Evolutionary conservation across 139 green algal genomes (phyloP).

Genomic region (Nannochloris sp.): DNA sequence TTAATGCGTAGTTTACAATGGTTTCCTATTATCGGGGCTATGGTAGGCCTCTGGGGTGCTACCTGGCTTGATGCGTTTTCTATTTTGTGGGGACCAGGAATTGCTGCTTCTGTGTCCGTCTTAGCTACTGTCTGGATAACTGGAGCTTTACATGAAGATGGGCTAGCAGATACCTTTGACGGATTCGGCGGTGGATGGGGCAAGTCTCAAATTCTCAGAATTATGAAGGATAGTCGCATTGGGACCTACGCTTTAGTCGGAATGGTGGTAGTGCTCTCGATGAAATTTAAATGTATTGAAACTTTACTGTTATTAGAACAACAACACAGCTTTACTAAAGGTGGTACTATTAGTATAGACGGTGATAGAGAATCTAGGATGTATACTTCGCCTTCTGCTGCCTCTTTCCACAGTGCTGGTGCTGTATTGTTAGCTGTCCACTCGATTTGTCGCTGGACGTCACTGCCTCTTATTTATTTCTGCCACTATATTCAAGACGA

Average conservation of each 20-base stretch:
- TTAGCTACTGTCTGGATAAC: conserved; percentile 38
- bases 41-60: conserved; percentile 37
- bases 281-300: conserved; percentile 26
- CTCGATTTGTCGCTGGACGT: conserved; percentile 25
- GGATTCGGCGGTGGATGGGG: conserved; percentile 47
- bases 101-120: conserved; percentile 20
- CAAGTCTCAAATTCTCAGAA: conserved; percentile 43
- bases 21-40: conserved; percentile 37
- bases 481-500: conserved; percentile 45
- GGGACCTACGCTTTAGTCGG: conserved; percentile 49
- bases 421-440: conserved; percentile 31
- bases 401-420: no score
- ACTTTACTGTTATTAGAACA: conserved; percentile 8
- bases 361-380: no score
- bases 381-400: not conserved
- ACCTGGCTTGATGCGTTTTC: conserved; percentile 25
- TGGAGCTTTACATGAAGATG: conserved; percentile 50
- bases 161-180: conserved; percentile 41
- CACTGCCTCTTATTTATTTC: conserved; percentile 22
- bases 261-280: conserved; percentile 28
- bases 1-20: conserved; percentile 40
- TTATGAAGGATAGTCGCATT: conserved; percentile 50
- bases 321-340: no score
- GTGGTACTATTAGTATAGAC: no score
- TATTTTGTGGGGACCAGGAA: conserved; percentile 15